Evolutionary conservation across 208 protist genomes (phyloP), one percentile per base, ranked within the genome.

Genomic region (Herpetomonas samuelpessoai): DNA sequence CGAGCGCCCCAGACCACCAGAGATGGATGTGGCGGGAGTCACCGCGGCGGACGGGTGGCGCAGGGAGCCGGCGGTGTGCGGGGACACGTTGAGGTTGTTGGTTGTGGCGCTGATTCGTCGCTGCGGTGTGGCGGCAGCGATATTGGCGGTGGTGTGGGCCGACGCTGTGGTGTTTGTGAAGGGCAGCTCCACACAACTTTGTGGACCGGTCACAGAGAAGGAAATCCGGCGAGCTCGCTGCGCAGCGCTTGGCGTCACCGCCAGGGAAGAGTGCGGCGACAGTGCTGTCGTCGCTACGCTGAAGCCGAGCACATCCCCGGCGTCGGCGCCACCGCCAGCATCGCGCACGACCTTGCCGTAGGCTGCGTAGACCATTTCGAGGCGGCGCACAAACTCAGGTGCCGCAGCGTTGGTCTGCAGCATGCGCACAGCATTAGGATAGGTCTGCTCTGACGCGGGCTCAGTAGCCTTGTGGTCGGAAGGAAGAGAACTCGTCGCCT

Each of bases 331-430:
- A 27, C 35, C 28, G 7, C 24, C n/a, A 14, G 38, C n/a, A 21
- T 48, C 47, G n/a, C 54, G 50, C 14, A 21, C 22, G 10, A 78
- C 57, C 0, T 65, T 65, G 35, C 67, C 67, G 44, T 79, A 74
- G 10, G 65, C 62, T 7, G 59, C 27, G 67, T 58, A 71, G n/a
- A 79, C 21, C 73, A 79, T 74, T 51, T 79, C 62, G 46, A 74
- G 55, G 44, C 59, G 58, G 9, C 35, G 35, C 35, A 41, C 35
- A 41, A 41, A 41, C 9, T 41, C 35, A 6, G 35, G 35, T 6
- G 6, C 14, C 9, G 9, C 35, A 6, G 14, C 9, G 14, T 41
- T 41, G 35, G 35, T 14, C 35, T 41, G 35, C 35, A 41, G 14
- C 9, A 41, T 41, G 35, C 14, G 6, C 35, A 41, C n/a, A n/a